A percentile compares a stretch with the other conserved stretches of the same genome.
These are phyloP conservation scores for Suillus subalutaceus DNA, from an alignment of 768 basidiomycete genomes.

Conservation along the genomic window DNA sequence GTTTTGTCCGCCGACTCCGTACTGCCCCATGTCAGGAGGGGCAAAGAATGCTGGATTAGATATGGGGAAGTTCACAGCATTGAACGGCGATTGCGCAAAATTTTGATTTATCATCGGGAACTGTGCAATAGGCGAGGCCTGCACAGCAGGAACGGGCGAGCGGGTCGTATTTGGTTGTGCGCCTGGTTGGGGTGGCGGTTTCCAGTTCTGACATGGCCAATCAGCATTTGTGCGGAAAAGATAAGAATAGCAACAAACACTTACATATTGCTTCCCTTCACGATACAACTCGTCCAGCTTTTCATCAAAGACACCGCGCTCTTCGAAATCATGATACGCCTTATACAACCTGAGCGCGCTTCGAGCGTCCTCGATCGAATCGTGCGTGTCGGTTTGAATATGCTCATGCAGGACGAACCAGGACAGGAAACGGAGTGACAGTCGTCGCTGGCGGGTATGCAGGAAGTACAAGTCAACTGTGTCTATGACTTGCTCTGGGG, in stretches of 20 bases:
- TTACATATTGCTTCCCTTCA: constrained; percentile 73
- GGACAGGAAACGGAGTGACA: constrained; percentile 90
- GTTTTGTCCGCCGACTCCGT: constrained; percentile 15
- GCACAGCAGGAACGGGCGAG: constrained; percentile 9
- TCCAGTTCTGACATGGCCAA: constrained; percentile 48
- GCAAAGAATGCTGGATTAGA: constrained; percentile 23
- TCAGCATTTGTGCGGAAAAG: constrained; percentile 14
- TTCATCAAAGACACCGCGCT: constrained; percentile 76
- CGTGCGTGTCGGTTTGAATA: constrained; percentile 93
- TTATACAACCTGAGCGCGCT: constrained; percentile 87
- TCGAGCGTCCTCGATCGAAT: constrained; percentile 96
- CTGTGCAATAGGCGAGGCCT: constrained; percentile 24
- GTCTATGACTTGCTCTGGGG: constrained; percentile 93
- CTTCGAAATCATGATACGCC: constrained; percentile 76
- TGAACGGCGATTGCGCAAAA: constrained; percentile 23
- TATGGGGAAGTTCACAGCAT: constrained; percentile 17
- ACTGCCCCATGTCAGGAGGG: constrained; percentile 18
- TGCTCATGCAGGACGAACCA: constrained; percentile 93
- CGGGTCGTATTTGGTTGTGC: constrained; percentile 11
- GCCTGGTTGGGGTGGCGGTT: constrained; percentile 45
- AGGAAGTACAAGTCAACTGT: constrained; percentile 97
- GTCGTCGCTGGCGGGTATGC: constrained; percentile 76
- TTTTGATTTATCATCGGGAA: constrained; percentile 31
- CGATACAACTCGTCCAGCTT: constrained; percentile 86
- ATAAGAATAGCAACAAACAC: constrained; percentile 26